A percentile compares a stretch with the other conserved stretches of the same genome.
These are phyloP conservation scores for Candida sp. DNA, from an alignment of 1,139 yeast species.

Conservation along the genomic window DNA sequence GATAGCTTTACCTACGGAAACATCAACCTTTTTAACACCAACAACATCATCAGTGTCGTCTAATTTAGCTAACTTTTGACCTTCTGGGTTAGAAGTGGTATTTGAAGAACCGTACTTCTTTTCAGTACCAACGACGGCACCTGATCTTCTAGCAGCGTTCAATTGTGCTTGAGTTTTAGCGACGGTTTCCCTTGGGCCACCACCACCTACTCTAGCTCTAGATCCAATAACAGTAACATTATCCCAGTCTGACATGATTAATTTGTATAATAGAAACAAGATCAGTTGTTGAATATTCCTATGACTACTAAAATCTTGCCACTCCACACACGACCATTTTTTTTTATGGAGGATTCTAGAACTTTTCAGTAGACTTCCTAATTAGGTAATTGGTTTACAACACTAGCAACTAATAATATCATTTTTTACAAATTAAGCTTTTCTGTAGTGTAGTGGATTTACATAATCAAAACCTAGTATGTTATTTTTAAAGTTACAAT, in stretches of 20 bases:
- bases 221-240: slow-evolving; percentile 82
- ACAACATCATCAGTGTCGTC: slow-evolving; percentile 94
- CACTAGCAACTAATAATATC: background rate
- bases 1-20: slow-evolving; percentile 84
- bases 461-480: no score
- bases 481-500: no score
- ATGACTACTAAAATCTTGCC: background rate
- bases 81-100: slow-evolving; percentile 73
- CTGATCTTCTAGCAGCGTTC: slow-evolving; percentile 92
- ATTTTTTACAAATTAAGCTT: no score
- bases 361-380: background rate
- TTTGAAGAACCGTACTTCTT: slow-evolving; percentile 83
- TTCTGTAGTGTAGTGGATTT: no score
- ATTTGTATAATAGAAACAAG: background rate
- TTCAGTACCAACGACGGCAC: slow-evolving; percentile 86
- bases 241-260: slow-evolving; percentile 76
- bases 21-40: slow-evolving; percentile 85
- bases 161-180: slow-evolving; percentile 76
- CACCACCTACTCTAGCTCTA: slow-evolving; percentile 83
- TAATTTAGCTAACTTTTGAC: slow-evolving; percentile 89
- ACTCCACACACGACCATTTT: background rate
- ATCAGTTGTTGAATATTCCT: background rate
- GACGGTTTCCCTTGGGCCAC: slow-evolving; percentile 84
- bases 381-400: background rate
- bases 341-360: background rate